Percentiles rank a stretch among this genome's conserved stretches.
These are phyloP conservation scores for Bisporella sp. DNA, from an alignment of 2,329 filamentous ascomycete genomes.

Conservation along the genomic window DNA sequence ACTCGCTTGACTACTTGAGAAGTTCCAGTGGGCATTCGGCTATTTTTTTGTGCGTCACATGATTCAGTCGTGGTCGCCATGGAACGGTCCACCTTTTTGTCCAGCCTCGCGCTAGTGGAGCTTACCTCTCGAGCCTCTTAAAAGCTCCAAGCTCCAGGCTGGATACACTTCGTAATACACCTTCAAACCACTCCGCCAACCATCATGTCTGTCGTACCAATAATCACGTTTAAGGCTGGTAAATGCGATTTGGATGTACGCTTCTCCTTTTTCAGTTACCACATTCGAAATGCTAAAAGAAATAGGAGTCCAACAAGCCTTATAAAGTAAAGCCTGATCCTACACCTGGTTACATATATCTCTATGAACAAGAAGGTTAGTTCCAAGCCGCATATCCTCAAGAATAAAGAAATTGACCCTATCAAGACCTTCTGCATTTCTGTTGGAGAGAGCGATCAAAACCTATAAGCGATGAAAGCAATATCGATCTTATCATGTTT, in stretches of 20 bases:
- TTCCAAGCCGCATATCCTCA: slow-evolving; percentile 8
- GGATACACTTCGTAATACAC: not conserved
- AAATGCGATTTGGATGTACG: slow-evolving; percentile 78
- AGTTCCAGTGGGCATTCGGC: no score
- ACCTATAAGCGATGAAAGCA: slow-evolving; percentile 63
- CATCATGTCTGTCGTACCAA: slow-evolving; percentile 73
- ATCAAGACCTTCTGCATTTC: slow-evolving; percentile 80
- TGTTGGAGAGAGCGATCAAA: slow-evolving; percentile 85
- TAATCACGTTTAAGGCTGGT: slow-evolving; percentile 96
- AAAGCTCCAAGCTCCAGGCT: no score
- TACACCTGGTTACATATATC: slow-evolving; percentile 80
- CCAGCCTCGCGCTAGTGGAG: no score
- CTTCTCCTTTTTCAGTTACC: slow-evolving; percentile 22
- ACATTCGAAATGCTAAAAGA: slow-evolving; percentile 13
- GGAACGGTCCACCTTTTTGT: no score
- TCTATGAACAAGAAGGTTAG: slow-evolving; percentile 83
- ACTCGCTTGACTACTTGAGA: no score
- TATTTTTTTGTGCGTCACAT: no score
- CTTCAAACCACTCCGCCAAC: not conserved
- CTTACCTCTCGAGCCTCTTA: no score
- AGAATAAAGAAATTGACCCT: slow-evolving; percentile 1
- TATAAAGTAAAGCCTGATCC: slow-evolving; percentile 66
- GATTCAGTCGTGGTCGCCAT: no score
- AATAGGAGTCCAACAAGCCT: slow-evolving; percentile 47
- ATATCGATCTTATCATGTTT: slow-evolving; percentile 85